These are phyloP conservation scores for Sanghuangporus sanghuang DNA, from an alignment of 1,284 basidiomycete species.

Conservation along the genomic window DNA sequence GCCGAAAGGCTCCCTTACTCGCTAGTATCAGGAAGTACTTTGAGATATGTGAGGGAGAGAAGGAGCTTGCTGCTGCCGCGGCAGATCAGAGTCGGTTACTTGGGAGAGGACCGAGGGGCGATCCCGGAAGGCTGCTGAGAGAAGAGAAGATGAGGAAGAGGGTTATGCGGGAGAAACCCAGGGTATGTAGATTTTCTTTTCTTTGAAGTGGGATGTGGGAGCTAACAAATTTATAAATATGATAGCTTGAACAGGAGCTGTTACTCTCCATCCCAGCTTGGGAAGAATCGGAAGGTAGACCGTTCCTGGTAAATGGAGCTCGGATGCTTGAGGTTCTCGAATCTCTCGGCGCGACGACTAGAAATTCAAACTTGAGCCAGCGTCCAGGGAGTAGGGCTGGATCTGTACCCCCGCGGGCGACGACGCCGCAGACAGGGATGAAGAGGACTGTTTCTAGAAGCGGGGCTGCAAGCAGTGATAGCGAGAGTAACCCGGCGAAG, in stretches of 20 bases:
- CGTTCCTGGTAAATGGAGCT: slow-evolving; percentile 85
- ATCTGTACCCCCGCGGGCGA: slow-evolving; percentile 53
- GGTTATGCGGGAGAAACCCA: slow-evolving; percentile 91
- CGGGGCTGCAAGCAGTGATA: not conserved
- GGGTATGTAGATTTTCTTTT: slow-evolving; percentile 46
- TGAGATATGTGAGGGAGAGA: slow-evolving; percentile 87
- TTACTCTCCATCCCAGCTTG: slow-evolving; percentile 76
- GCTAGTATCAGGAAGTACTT: slow-evolving; percentile 83
- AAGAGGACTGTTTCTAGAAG: not conserved
- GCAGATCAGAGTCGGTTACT: slow-evolving; percentile 73
- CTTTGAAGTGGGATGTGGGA: too few relatives aligned
- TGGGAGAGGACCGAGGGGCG: slow-evolving; percentile 66
- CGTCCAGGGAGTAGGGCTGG: slow-evolving; percentile 39
- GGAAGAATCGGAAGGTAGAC: slow-evolving; percentile 75
- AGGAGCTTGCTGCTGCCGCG: slow-evolving; percentile 79
- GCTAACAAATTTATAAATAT: not conserved
- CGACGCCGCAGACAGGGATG: slow-evolving; percentile 41
- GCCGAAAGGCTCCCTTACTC: slow-evolving; percentile 74
- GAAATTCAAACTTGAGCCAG: slow-evolving; percentile 56
- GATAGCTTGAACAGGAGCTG: slow-evolving; percentile 85
- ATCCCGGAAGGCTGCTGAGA: slow-evolving; percentile 73
- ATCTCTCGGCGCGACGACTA: slow-evolving; percentile 60
- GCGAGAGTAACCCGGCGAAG: slow-evolving; percentile 30
- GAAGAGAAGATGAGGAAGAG: slow-evolving; percentile 98
- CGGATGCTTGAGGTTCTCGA: slow-evolving; percentile 77